Evolutionary conservation across 2,329 filamentous ascomycete genomes (phyloP), one percentile per base, ranked within the genome.

Genomic region (Colletotrichum navitas): DNA sequence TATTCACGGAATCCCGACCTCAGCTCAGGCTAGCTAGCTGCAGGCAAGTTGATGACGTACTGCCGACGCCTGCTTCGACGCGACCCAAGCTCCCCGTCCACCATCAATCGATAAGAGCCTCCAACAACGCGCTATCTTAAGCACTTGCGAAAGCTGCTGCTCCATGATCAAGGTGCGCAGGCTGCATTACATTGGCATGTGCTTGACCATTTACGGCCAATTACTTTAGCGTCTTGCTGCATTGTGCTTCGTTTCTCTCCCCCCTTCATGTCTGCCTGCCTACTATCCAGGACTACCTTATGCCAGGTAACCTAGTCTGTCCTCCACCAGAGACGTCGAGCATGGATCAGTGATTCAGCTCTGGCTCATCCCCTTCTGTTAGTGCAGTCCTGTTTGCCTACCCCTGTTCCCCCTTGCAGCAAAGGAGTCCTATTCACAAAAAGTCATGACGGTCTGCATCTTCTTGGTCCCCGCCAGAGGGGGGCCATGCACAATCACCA

Each of bases 371-470:
- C 54, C 21, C n/a, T 5, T 66, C 10, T 61, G n/a, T 39, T 18
- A 26, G 32, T 56, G 16, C 63, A 21, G 29, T 14, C 18, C 54
- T 26, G 39, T 14, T 14, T 32, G 45, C 63, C 43, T n/a, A 51
- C 47, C 55, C 67, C 63, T 61, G 34, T 58, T 43, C 43, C 36
- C 51, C 63, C 67, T 60, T 71, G 51, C 65, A 63, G 65, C 58
- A 52, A 58, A 34, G 43, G 63, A 56, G 24, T 34, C 59, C 68
- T 58, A 58, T 24, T 45, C 45, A 63, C 63, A 43, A 63, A 71
- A 63, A 71, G 52, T 68, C 68, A 71, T 71, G 68, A 71, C 68
- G 68, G 51, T 58, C 65, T 68, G 63, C 65, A 71, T 68, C 26
- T 26, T 32, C 16, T 7, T 18, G 41, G 56, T 45, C 68, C 58